A percentile compares a stretch with the other conserved stretches of the same genome.
phyloP scores from a whole-genome alignment of 306 rosid species.

The Purshia tridentata region DNA sequence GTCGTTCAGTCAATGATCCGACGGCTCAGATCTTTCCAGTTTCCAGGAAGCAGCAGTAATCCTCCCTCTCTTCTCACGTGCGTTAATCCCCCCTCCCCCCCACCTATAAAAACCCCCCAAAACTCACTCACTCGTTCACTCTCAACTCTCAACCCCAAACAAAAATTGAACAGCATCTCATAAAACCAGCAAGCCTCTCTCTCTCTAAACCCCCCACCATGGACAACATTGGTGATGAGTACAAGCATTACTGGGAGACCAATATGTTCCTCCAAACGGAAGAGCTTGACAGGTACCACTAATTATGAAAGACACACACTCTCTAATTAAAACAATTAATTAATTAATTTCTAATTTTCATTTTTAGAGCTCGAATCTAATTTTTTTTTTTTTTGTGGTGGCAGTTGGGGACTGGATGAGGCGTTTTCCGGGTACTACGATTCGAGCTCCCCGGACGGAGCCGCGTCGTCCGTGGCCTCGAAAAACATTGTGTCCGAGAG shows the following conservation, averaged over 20 bases:
- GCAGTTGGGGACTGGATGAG: slow-evolving; percentile 81
- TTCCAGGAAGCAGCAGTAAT: slow-evolving; percentile 22
- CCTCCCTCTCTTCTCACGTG: slow-evolving; percentile 29
- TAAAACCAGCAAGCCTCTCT: not conserved
- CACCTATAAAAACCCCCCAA: slow-evolving; percentile 11
- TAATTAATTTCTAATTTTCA: no score
- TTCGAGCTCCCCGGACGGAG: slow-evolving; percentile 94
- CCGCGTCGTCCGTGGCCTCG: slow-evolving; percentile 72
- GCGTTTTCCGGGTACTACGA: slow-evolving; percentile 71
- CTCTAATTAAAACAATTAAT: no score
- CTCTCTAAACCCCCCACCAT: slow-evolving; percentile 18
- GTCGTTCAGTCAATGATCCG: not conserved
- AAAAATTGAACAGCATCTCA: not conserved
- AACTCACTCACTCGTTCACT: not conserved
- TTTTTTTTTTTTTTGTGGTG: slow-evolving; percentile 6
- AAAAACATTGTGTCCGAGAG: slow-evolving; percentile 93
- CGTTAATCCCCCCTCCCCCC: not conserved
- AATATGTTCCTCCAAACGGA: slow-evolving; percentile 64
- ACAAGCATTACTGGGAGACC: slow-evolving; percentile 69
- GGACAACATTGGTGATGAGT: slow-evolving; percentile 70
- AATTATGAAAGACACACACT: no score
- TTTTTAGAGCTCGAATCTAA: not conserved
- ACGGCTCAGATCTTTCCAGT: slow-evolving; percentile 28
- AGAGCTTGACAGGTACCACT: slow-evolving; percentile 65
- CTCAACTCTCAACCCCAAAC: not conserved